Evolutionary conservation across 2,329 filamentous ascomycete species (phyloP), one percentile per base, ranked within the genome.

Genomic region (Ciborinia camelliae): DNA sequence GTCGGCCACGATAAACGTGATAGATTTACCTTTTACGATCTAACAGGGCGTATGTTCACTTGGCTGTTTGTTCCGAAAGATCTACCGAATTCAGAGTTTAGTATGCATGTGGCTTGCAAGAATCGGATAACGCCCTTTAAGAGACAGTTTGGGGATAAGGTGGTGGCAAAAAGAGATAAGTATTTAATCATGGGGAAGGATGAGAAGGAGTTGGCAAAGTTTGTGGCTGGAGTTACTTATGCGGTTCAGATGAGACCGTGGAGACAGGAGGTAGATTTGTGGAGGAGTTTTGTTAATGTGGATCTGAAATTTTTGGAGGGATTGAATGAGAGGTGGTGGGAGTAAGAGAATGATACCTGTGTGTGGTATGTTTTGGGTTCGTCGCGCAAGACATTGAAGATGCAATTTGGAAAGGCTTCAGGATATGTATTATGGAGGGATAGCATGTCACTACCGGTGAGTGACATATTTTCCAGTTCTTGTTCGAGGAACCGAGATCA

Each of bases 261-360:
- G 80, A 74, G 79, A 63, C 68, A 78, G 65, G 81, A 84, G 76
- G 74, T 83, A 48, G 81, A 84, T 73, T 75, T 81, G 52, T 82
- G 79, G 80, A 79, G 78, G 73, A 82, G 80, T 82, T 82, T 66
- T 73, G 72, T 82, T 8, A 79, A 81, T 70, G 79, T 83, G 0
- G 78, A 79, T 66, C 48, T 78, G 37, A 71, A 67, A 28, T 81
- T 83, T 68, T 68, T 82, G 71, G 77, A 80, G 67, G 71, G 68
- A 0, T 66, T 82, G 72, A 72, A 80, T 68, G 70, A 73, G 14
- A 57, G 39, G n/a, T 63, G 61, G 51, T 63, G 61, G 61, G 61
- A 63, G 18, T 30, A 26, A 43, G 53, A 2, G 12, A 28, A 28
- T 15, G 4, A 18, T 48, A 7, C 12, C 23, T 9, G 0, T 43